Evolutionary conservation across 2,329 filamentous ascomycete species (phyloP).

Genomic region (Colletotrichum sp.): DNA sequence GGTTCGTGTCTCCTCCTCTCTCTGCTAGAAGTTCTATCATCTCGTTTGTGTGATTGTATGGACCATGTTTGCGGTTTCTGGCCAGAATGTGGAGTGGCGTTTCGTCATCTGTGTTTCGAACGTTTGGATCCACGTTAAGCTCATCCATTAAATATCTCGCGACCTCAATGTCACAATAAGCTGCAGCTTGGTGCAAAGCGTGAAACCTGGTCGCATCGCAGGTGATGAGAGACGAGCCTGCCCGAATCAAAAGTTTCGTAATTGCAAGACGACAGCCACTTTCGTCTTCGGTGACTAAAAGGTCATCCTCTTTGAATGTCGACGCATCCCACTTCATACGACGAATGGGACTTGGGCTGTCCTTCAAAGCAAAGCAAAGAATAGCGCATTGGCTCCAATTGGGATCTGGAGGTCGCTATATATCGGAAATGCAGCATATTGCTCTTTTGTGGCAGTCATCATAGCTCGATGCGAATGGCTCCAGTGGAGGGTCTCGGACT

Average conservation of each 20-base stretch:
- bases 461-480: not conserved
- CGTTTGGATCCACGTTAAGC: not conserved
- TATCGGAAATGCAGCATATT: not conserved
- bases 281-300: not conserved
- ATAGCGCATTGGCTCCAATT: not conserved
- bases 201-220: not conserved
- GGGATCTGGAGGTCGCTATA: not conserved
- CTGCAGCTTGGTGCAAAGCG: not conserved
- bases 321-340: not conserved
- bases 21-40: not conserved
- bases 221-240: not conserved
- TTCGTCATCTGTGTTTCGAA: not conserved
- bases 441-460: not conserved
- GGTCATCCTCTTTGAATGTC: not conserved
- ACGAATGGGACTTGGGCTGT: not conserved
- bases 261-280: not conserved
- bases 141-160: not conserved
- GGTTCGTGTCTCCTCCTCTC: not conserved
- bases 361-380: not conserved
- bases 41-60: not conserved
- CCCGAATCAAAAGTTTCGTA: not conserved
- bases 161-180: not conserved
- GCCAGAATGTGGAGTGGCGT: not conserved
- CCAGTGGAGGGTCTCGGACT: not conserved
- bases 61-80: accelerated